Base-by-base conservation (phyloP, 192 early-diverging fungal species). In the Haplosporangium gracile region DNA sequence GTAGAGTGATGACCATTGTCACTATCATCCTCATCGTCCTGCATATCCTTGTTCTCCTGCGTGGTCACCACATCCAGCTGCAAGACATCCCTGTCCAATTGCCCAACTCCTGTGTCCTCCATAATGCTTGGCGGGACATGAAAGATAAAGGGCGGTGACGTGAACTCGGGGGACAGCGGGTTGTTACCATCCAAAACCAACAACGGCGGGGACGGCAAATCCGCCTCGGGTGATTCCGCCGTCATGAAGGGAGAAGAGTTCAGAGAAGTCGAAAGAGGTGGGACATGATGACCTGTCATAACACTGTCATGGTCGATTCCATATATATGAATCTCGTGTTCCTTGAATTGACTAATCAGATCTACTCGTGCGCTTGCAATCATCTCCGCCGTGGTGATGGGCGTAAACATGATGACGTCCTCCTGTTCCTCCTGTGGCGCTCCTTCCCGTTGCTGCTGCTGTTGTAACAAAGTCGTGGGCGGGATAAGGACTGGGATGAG, bases 311-410 rank as follows among this genome's bases (percentile, higher is more conserved):
- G 22, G 40, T 82, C 82, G 3, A 83, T 75, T 0, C 82, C 82
- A 49, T 83, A 83, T 3, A 75, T 60, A 20, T 74, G 36, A 72
- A 78, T 78, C 1, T 78, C 82, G 36, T 83, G 26, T 2, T 83
- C 72, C 32, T 20, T 15, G 29, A 83, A n/a, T 20, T 78, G 70
- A 13, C 51, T 43, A 26, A 83, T 83, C 4, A 83, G 51, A 1
- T 74, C 72, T 34, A 38, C 4, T 26, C 82, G 70, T 16, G 65
- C 65, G 1, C 32, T 47, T 24, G 60, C 40, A 63, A 60, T 36
- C 42, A 55, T 65, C 29, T 45, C 69, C 9, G 29, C 68, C 18
- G 24, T 26, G 34, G 29, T 4, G 7, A 39, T 51, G 49, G 49
- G 49, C 49, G 49, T 20, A 20, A 2, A 51, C 49, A 51, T 71